These are phyloP conservation scores for Blastobotrys apis DNA, from an alignment of 1,139 yeast species.

Conservation along the genomic window DNA sequence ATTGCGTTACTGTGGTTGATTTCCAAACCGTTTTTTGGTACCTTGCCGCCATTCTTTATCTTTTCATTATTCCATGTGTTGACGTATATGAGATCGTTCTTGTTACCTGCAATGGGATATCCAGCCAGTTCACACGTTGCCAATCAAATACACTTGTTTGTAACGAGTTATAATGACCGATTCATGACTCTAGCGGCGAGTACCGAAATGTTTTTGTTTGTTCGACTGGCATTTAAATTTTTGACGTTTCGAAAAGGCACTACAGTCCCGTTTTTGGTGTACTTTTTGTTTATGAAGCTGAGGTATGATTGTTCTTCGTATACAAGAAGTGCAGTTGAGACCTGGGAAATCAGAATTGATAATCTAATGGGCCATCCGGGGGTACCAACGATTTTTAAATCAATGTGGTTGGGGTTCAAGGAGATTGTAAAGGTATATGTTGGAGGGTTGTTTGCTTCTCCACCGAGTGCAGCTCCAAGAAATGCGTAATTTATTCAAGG, in stretches of 20 bases:
- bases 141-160: slow-evolving; percentile 48
- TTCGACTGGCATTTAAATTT: slow-evolving; percentile 48
- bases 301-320: slow-evolving; percentile 74
- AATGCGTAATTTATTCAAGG: too few relatives aligned
- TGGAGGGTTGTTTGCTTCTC: slow-evolving; percentile 43
- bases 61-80: slow-evolving; percentile 72
- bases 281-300: slow-evolving; percentile 64
- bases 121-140: slow-evolving; percentile 42
- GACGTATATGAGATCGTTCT: slow-evolving; percentile 57
- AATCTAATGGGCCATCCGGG: slow-evolving; percentile 53
- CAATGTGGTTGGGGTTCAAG: slow-evolving; percentile 59
- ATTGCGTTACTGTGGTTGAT: slow-evolving; percentile 57
- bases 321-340: slow-evolving; percentile 66
- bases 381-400: slow-evolving; percentile 56
- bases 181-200: slow-evolving; percentile 70
- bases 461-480: slow-evolving; percentile 59
- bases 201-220: slow-evolving; percentile 60
- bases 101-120: slow-evolving; percentile 63
- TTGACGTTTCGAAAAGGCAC: slow-evolving; percentile 62
- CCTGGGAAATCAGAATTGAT: slow-evolving; percentile 69
- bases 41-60: slow-evolving; percentile 61
- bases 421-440: slow-evolving; percentile 39
- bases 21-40: slow-evolving; percentile 48
- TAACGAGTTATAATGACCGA: slow-evolving; percentile 59
- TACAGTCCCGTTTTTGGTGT: slow-evolving; percentile 54